Evolutionary conservation across 2,329 filamentous ascomycete species (phyloP).

Genomic region (Epicoccum sorghinum): DNA sequence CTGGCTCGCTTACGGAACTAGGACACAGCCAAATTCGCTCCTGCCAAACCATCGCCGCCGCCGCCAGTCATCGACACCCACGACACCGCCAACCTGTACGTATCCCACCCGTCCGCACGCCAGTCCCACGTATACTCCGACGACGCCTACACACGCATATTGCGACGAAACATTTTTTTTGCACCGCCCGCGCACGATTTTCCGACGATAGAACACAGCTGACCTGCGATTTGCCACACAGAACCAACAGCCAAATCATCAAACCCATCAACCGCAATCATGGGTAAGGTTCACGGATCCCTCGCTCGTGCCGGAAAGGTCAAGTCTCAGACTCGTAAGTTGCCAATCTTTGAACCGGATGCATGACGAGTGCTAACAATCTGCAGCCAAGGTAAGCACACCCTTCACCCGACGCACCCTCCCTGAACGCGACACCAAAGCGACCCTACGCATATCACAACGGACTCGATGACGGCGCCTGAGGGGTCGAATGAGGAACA

Average conservation of each 20-base stretch:
- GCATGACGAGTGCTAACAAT: slow-evolving; percentile 23
- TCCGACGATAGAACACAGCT: slow-evolving; percentile 23
- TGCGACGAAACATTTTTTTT: slow-evolving; percentile 10
- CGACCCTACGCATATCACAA: neutral
- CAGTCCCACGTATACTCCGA: neutral
- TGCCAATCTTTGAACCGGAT: neutral
- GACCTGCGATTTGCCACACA: slow-evolving; percentile 43
- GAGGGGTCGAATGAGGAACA: neutral
- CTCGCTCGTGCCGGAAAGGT: slow-evolving; percentile 97
- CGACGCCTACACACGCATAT: slow-evolving; percentile 4
- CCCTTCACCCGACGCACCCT: neutral
- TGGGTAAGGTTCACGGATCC: slow-evolving; percentile 94
- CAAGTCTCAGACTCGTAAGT: slow-evolving; percentile 65
- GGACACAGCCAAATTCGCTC: slow-evolving; percentile 35
- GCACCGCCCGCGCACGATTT: slow-evolving; percentile 7
- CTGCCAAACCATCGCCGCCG: slow-evolving; percentile 32
- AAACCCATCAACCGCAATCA: slow-evolving; percentile 61
- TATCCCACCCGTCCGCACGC: slow-evolving; percentile 25
- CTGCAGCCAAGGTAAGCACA: slow-evolving; percentile 35
- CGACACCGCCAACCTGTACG: slow-evolving; percentile 44
- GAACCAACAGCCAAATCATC: slow-evolving; percentile 33
- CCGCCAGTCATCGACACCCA: slow-evolving; percentile 41
- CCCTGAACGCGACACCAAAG: neutral
- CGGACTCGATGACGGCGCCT: neutral
- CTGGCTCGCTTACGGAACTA: slow-evolving; percentile 22